Conservation (phyloP, 768 basidiomycete species). For the Rhodotorula kratochvilovae region DNA sequence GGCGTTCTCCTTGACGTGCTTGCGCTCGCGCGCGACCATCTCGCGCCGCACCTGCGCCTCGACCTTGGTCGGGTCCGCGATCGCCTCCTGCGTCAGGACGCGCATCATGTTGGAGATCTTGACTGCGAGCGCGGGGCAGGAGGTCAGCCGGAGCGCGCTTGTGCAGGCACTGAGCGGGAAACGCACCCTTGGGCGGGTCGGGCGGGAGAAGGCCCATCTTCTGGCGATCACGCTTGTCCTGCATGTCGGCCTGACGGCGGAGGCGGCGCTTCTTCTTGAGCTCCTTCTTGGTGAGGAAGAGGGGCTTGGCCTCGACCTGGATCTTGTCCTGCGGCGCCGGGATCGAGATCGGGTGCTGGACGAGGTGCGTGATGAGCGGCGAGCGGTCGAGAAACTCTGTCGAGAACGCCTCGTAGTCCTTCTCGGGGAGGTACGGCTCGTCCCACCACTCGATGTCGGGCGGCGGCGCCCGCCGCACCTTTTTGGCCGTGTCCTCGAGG, state of each 20-base stretch:
- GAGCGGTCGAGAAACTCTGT: slow-evolving; percentile 46
- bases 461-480: slow-evolving; percentile 76
- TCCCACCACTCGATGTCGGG: slow-evolving; percentile 99
- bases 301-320: slow-evolving; percentile 68
- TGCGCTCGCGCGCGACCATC: slow-evolving; percentile 80
- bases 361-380: slow-evolving; percentile 74
- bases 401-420: slow-evolving; percentile 58
- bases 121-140: slow-evolving; percentile 53
- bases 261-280: slow-evolving; percentile 92
- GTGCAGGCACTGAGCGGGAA: too few relatives aligned
- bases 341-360: slow-evolving; percentile 96
- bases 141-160: too few relatives aligned
- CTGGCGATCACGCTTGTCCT: slow-evolving; percentile 90
- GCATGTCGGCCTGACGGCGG: slow-evolving; percentile 75
- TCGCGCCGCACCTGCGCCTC: slow-evolving; percentile 92
- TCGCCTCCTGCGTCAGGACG: slow-evolving; percentile 90
- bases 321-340: slow-evolving; percentile 84
- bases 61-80: slow-evolving; percentile 94
- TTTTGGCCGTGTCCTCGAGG: slow-evolving; percentile 72
- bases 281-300: slow-evolving; percentile 90
- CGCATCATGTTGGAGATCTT: slow-evolving; percentile 95
- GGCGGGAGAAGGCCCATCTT: slow-evolving; percentile 94
- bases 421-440: slow-evolving; percentile 70
- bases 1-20: slow-evolving; percentile 87
- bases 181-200: slow-evolving; percentile 85